These are phyloP conservation scores for Begonia peltatifolia DNA, from an alignment of 306 rosid genomes.

Conservation along the genomic window DNA sequence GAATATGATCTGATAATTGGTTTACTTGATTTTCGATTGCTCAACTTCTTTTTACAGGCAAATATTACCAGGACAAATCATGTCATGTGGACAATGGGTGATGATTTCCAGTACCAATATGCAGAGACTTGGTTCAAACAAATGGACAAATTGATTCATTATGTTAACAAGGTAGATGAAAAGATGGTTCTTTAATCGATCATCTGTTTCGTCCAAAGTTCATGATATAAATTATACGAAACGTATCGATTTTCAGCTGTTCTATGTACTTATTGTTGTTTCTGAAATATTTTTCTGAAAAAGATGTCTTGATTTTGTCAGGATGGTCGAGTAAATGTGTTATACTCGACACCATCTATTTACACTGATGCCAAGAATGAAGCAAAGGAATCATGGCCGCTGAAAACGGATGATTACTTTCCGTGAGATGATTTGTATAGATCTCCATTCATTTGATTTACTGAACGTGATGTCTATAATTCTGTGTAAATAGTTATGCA, in stretches of 20 bases:
- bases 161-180: constrained; percentile 55
- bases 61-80: constrained; percentile 78
- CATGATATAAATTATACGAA: no score
- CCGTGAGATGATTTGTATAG: constrained; percentile 38
- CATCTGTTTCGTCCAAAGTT: no score
- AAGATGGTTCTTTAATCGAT: no score
- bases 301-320: constrained; percentile 20
- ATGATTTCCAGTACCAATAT: constrained; percentile 81
- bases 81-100: constrained; percentile 98
- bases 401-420: constrained; percentile 80
- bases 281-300: constrained; percentile 4
- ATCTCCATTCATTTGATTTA: background rate
- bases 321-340: constrained; percentile 83
- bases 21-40: background rate
- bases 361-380: constrained; percentile 69
- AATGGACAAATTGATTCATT: constrained; percentile 82
- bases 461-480: constrained; percentile 4
- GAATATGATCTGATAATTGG: no score
- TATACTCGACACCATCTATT: constrained; percentile 86
- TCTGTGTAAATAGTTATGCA: constrained; percentile 53
- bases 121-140: constrained; percentile 91
- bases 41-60: constrained; percentile 28
- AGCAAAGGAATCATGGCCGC: constrained; percentile 68
- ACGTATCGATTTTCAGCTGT: background rate
- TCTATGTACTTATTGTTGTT: constrained; percentile 1